phyloP scores from a whole-genome alignment of 164 flowering plant genomes.

The Warburgia ugandensis region DNA sequence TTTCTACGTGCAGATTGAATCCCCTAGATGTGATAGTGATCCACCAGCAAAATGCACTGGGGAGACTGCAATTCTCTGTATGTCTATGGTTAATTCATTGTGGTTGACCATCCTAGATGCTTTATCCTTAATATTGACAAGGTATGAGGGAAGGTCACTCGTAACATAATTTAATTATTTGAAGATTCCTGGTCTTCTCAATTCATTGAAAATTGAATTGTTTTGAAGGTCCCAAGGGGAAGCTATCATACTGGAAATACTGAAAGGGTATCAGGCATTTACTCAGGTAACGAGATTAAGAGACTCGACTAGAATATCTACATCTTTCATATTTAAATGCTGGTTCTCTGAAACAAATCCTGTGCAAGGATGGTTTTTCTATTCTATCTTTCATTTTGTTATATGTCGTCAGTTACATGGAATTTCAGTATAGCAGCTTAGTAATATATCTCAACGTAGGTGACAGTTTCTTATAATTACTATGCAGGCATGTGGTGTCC shows the following conservation, averaged over 20 bases:
- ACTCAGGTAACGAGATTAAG: conserved; percentile 58
- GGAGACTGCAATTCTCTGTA: conserved; percentile 65
- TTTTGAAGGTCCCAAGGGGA: conserved; percentile 93
- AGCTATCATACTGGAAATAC: conserved; percentile 89
- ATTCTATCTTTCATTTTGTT: not conserved
- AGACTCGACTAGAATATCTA: not conserved
- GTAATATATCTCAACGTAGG: not conserved
- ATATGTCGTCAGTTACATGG: not conserved
- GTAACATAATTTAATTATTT: not conserved
- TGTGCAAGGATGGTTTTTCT: conserved; percentile 5
- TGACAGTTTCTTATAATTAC: conserved; percentile 6
- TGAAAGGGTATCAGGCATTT: conserved; percentile 98
- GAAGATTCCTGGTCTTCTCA: not conserved
- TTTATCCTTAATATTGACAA: conserved; percentile 75
- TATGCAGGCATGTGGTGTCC: conserved; percentile 93
- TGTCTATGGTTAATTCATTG: conserved; percentile 87
- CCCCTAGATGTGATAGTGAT: conserved; percentile 75
- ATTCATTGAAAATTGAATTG: not conserved
- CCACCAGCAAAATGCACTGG: conserved; percentile 57
- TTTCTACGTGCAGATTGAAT: conserved; percentile 59
- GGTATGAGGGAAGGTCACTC: conserved; percentile 45
- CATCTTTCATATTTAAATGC: not conserved
- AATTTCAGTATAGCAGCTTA: conserved; percentile 1
- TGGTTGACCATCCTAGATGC: conserved; percentile 98
- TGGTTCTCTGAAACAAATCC: not conserved